Percentiles rank a stretch among this genome's conserved stretches.
Evolutionary conservation across 495 filamentous ascomycete species (phyloP).

Genomic region (Echria macrotheca): DNA sequence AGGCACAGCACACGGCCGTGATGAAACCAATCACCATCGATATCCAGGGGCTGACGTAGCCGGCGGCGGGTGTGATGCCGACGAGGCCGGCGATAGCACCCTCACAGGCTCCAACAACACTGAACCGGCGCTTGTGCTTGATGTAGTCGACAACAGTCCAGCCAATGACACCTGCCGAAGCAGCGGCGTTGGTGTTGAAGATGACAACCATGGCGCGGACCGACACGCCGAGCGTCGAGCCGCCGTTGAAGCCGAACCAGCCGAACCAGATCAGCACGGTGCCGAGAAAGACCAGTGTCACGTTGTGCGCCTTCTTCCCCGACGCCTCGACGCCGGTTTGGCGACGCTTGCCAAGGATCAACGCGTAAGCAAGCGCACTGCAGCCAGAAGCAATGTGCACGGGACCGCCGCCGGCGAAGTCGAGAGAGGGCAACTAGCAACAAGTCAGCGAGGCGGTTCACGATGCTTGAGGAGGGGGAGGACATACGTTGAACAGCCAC

Average conservation of each 20-base stretch:
- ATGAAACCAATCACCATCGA: slow-evolving; percentile 59
- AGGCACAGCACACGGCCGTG: slow-evolving; percentile 63
- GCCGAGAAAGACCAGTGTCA: slow-evolving; percentile 87
- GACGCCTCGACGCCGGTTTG: slow-evolving; percentile 45
- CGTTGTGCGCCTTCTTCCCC: slow-evolving; percentile 84
- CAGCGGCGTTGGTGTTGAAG: slow-evolving; percentile 13
- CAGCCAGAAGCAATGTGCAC: slow-evolving; percentile 83
- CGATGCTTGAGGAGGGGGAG: too few species aligned
- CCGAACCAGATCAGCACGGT: slow-evolving; percentile 96
- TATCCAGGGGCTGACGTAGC: slow-evolving; percentile 26
- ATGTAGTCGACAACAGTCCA: slow-evolving; percentile 90
- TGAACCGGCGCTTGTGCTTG: slow-evolving; percentile 71
- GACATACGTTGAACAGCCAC: slow-evolving; percentile 58
- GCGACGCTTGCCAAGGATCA: slow-evolving; percentile 9
- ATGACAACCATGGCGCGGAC: slow-evolving; percentile 6
- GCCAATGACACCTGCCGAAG: slow-evolving; percentile 40
- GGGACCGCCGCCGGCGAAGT: slow-evolving; percentile 83
- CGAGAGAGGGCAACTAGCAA: slow-evolving; percentile 59
- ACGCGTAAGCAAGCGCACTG: slow-evolving; percentile 70
- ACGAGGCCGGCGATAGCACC: slow-evolving; percentile 84
- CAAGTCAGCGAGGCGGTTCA: background rate
- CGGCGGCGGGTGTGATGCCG: slow-evolving; percentile 77
- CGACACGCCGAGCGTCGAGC: slow-evolving; percentile 9
- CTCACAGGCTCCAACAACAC: slow-evolving; percentile 94
- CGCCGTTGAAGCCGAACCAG: slow-evolving; percentile 96